Percentiles rank a stretch among this genome's conserved stretches.
phyloP scores from a whole-genome alignment of 2,329 filamentous ascomycete genomes.

The Hymenoscyphus salicellus region DNA sequence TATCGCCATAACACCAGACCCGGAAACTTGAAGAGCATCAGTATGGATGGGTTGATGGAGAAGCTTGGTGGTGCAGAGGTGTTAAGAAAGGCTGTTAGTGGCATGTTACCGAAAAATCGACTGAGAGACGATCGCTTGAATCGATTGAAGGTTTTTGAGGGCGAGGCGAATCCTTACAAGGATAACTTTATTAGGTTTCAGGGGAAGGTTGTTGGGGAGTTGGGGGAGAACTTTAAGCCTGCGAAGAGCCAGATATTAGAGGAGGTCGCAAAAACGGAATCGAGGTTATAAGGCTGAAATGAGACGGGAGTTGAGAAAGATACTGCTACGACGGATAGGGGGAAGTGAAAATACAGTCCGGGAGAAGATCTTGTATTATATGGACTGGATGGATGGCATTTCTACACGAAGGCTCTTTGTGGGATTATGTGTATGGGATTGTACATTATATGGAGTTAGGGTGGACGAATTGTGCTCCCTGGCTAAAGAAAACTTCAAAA shows the following conservation, averaged over 20 bases:
- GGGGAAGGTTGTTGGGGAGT: slow-evolving; percentile 41
- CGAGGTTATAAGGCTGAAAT: not conserved
- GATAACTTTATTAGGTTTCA: slow-evolving; percentile 76
- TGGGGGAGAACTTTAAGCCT: not conserved
- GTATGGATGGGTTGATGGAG: slow-evolving; percentile 90
- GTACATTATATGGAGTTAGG: not conserved
- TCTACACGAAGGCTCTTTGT: not conserved
- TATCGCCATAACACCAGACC: slow-evolving; percentile 91
- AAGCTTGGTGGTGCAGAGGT: slow-evolving; percentile 94
- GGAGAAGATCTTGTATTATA: slow-evolving; percentile 1
- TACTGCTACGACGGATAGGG: not conserved
- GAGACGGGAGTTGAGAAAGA: too few relatives aligned
- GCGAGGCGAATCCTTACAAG: slow-evolving; percentile 87
- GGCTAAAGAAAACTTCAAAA: not conserved
- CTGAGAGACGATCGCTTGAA: slow-evolving; percentile 83
- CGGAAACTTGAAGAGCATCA: slow-evolving; percentile 80
- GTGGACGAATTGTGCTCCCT: not conserved
- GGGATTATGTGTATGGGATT: not conserved
- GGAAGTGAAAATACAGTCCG: not conserved
- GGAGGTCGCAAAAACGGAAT: not conserved
- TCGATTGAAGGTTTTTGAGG: slow-evolving; percentile 92
- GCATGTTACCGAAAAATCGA: slow-evolving; percentile 97
- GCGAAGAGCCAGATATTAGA: not conserved
- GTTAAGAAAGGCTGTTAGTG: slow-evolving; percentile 83
- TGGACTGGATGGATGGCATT: not conserved